These are phyloP conservation scores for Gigaspora rosea DNA, from an alignment of 192 early-diverging fungal genomes.

Conservation along the genomic window DNA sequence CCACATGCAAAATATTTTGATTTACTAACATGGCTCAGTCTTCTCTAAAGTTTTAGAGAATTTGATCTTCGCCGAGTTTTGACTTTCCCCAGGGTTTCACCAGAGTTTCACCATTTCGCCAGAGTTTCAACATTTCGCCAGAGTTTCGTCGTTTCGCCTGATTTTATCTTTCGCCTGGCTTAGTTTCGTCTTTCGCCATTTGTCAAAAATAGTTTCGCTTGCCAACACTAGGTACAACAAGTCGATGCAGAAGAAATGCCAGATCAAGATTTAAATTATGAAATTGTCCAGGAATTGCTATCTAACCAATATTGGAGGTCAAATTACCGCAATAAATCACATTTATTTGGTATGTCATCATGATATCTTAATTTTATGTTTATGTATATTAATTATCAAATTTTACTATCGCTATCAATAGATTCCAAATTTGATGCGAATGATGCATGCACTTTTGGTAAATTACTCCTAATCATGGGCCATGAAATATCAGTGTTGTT, in stretches of 20 bases:
- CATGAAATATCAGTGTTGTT: not conserved
- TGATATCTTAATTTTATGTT: not conserved
- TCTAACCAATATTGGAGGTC: constrained; percentile 35
- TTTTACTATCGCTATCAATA: not conserved
- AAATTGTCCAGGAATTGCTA: constrained; percentile 24
- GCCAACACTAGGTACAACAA: not conserved
- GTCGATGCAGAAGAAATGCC: not conserved
- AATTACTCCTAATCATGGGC: not conserved
- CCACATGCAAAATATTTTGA: not conserved
- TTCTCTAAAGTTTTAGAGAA: no score
- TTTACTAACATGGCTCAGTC: no score
- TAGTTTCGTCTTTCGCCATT: not conserved
- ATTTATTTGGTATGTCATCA: constrained; percentile 1
- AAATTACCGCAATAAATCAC: not conserved
- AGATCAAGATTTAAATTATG: constrained; percentile 20
- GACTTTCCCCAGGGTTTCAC: no score
- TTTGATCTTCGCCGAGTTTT: no score
- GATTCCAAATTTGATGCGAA: constrained; percentile 11
- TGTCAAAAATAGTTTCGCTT: no score
- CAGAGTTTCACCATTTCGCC: no score
- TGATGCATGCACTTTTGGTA: constrained; percentile 33
- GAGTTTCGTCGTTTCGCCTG: no score
- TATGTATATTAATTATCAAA: not conserved
- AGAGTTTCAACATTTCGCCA: no score
- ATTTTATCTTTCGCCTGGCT: not conserved